phyloP scores from a whole-genome alignment of 306 rosid species.

The Mimosa pudica region DNA sequence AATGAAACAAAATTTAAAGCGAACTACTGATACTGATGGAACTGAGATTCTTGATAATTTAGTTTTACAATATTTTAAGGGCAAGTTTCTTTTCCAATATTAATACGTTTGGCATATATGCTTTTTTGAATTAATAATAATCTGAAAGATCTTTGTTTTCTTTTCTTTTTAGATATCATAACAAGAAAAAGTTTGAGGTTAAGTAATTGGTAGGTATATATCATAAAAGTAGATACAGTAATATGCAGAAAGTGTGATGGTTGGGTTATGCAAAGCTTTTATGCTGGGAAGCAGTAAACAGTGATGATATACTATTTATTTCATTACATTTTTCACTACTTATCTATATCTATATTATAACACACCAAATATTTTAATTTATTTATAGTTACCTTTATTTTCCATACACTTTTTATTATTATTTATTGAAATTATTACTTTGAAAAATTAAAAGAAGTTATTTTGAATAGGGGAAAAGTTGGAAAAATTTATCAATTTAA shows the following conservation, averaged over 20 bases:
- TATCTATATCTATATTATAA: too few species aligned
- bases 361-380: too few species aligned
- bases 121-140: slow-evolving; percentile 29
- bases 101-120: slow-evolving; percentile 21
- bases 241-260: slow-evolving; percentile 17
- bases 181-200: neutral
- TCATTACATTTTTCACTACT: too few species aligned
- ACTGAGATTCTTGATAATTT: slow-evolving; percentile 6
- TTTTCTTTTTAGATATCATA: neutral
- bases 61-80: neutral
- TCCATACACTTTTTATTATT: too few species aligned
- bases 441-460: too few species aligned
- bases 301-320: too few species aligned
- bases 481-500: too few species aligned
- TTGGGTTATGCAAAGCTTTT: slow-evolving; percentile 14
- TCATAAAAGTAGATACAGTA: slow-evolving; percentile 28
- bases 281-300: slow-evolving; percentile 11
- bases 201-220: slow-evolving; percentile 9
- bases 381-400: too few species aligned
- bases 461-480: too few species aligned
- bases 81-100: neutral
- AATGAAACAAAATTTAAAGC: slow-evolving; percentile 13
- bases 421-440: too few species aligned
- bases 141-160: neutral
- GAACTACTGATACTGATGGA: neutral